Evolutionary conservation across 768 basidiomycete species (phyloP).

Genomic region (Pleurotus sapidus): DNA sequence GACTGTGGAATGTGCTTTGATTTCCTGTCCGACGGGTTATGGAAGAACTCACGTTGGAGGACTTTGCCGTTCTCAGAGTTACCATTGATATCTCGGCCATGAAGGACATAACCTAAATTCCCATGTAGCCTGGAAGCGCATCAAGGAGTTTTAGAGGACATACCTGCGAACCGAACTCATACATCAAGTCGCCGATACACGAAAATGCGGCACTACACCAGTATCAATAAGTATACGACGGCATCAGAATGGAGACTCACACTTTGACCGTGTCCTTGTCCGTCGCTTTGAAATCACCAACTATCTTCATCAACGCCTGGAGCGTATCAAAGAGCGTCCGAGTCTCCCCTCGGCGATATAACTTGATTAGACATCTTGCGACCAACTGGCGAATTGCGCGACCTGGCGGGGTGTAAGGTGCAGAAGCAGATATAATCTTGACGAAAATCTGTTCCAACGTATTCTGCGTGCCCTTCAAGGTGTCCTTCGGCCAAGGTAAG

Average conservation of each 20-base stretch:
- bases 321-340: slow-evolving; percentile 85
- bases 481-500: slow-evolving; percentile 42
- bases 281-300: slow-evolving; percentile 63
- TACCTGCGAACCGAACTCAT: slow-evolving; percentile 78
- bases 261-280: slow-evolving; percentile 67
- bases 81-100: slow-evolving; percentile 78
- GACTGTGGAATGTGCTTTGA: slow-evolving; percentile 41
- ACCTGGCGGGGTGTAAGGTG: slow-evolving; percentile 79
- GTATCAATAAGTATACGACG: slow-evolving; percentile 2
- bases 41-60: slow-evolving; percentile 52
- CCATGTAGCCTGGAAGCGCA: neutral
- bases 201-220: slow-evolving; percentile 73
- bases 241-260: slow-evolving; percentile 36
- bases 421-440: slow-evolving; percentile 62
- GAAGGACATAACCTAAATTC: slow-evolving; percentile 85
- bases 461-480: slow-evolving; percentile 61
- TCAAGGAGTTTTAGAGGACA: slow-evolving; percentile 18
- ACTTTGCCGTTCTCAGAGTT: slow-evolving; percentile 65
- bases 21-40: slow-evolving; percentile 5
- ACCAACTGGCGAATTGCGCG: slow-evolving; percentile 80
- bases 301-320: slow-evolving; percentile 71
- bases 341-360: slow-evolving; percentile 82
- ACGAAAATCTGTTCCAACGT: slow-evolving; percentile 62
- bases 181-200: slow-evolving; percentile 89
- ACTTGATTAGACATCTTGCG: slow-evolving; percentile 67